Conservation (phyloP, 1,284 basidiomycete genomes). For the Fomitopsis betulina region DNA sequence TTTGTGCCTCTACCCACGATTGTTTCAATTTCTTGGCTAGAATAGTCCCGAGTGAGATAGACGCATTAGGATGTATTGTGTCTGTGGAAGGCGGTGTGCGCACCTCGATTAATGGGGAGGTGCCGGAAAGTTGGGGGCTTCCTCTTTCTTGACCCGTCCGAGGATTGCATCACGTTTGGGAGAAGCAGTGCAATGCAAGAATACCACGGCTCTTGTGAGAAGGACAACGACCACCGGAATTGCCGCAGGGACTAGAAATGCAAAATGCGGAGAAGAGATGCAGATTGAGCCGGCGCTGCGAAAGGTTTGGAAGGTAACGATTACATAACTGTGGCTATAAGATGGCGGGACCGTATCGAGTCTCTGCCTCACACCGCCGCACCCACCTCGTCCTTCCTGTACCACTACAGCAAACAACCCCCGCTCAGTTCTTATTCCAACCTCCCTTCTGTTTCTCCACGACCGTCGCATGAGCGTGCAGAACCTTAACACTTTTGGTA, state of each 20-base stretch:
- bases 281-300: constrained; percentile 2
- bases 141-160: constrained; percentile 40
- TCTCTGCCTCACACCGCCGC: constrained; percentile 23
- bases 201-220: not conserved
- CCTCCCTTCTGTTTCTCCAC: constrained; percentile 23
- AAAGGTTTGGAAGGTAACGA: constrained; percentile 1
- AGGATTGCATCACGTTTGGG: constrained; percentile 8
- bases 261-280: not conserved
- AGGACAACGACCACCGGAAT: not conserved
- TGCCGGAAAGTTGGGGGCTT: constrained; percentile 69
- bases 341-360: constrained; percentile 1
- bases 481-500: constrained; percentile 81
- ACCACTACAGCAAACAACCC: constrained; percentile 23
- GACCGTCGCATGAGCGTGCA: constrained; percentile 85
- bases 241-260: not conserved
- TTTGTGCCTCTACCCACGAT: constrained; percentile 67
- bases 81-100: constrained; percentile 10
- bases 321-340: constrained; percentile 12
- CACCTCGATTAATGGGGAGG: constrained; percentile 59
- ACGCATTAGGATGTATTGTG: not conserved
- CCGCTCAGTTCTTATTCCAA: constrained; percentile 43
- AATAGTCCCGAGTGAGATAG: constrained; percentile 3
- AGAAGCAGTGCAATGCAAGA: not conserved
- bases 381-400: constrained; percentile 21
- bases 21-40: constrained; percentile 72